These are phyloP conservation scores for Aspergillus hortae DNA, from an alignment of 2,329 filamentous ascomycete species.

Conservation along the genomic window DNA sequence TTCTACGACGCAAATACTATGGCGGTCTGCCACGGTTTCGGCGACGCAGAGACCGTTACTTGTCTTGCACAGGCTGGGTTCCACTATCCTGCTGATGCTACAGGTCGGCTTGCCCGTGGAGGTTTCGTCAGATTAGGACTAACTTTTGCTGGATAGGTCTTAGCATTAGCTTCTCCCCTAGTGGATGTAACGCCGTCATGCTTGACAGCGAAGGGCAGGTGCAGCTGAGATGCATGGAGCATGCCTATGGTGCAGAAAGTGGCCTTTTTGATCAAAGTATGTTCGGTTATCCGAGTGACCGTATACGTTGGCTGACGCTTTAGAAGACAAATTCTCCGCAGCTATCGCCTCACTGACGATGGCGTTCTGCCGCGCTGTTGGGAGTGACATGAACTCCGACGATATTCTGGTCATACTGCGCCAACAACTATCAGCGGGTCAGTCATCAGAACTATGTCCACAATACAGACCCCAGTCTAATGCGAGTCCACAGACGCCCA, in stretches of 20 bases:
- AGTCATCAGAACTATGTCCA: slow-evolving; percentile 37
- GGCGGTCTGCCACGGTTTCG: slow-evolving; percentile 62
- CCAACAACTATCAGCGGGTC: slow-evolving; percentile 44
- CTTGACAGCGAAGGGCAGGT: slow-evolving; percentile 38
- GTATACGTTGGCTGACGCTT: background rate
- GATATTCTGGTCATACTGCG: slow-evolving; percentile 66
- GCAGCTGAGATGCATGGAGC: slow-evolving; percentile 37
- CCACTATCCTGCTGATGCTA: slow-evolving; percentile 61
- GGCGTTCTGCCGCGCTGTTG: slow-evolving; percentile 48
- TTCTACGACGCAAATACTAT: slow-evolving; percentile 75
- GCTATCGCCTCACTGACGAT: slow-evolving; percentile 61
- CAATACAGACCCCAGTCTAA: slow-evolving; percentile 18
- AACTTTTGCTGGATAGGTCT: slow-evolving; percentile 26
- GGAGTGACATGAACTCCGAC: slow-evolving; percentile 56
- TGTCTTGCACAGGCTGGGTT: slow-evolving; percentile 77
- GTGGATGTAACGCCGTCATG: slow-evolving; percentile 37
- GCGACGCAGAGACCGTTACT: slow-evolving; percentile 62
- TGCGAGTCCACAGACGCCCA: slow-evolving; percentile 50
- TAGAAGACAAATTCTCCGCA: slow-evolving; percentile 43
- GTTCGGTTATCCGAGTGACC: slow-evolving; percentile 5
- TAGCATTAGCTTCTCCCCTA: slow-evolving; percentile 43
- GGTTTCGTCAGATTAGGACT: background rate
- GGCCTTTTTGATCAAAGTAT: slow-evolving; percentile 38
- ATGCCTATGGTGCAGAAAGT: slow-evolving; percentile 36
- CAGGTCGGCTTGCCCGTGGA: slow-evolving; percentile 46